Conservation (phyloP, 306 rosid genomes). For the Cucurbita pepo region DNA sequence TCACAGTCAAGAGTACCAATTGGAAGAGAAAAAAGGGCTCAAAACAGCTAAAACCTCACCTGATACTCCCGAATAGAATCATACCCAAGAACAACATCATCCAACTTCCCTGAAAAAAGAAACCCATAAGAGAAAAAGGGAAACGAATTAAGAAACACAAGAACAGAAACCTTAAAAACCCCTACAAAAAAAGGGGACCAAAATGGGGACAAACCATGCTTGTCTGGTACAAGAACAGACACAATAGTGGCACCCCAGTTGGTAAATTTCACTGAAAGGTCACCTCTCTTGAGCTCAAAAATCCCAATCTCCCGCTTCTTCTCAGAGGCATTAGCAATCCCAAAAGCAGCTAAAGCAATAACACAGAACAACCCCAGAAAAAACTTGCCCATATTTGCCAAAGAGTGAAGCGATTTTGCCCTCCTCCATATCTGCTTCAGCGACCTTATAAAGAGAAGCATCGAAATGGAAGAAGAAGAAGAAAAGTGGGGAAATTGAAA, state of each 20-base stretch:
- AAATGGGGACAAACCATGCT: slow-evolving; percentile 23
- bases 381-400: slow-evolving; percentile 15
- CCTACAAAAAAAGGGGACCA: not conserved
- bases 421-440: not conserved
- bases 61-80: slow-evolving; percentile 46
- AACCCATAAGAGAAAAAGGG: not conserved
- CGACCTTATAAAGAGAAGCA: not conserved
- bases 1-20: not conserved
- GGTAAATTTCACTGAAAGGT: slow-evolving; percentile 27
- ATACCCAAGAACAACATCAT: slow-evolving; percentile 69
- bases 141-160: not conserved
- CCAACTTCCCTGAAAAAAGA: slow-evolving; percentile 35
- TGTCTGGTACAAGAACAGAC: slow-evolving; percentile 34
- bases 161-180: not conserved
- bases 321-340: slow-evolving; percentile 13
- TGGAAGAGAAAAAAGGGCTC: not conserved
- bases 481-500: not conserved
- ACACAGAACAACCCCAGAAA: slow-evolving; percentile 14
- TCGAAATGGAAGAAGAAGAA: not conserved
- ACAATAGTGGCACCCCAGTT: slow-evolving; percentile 51
- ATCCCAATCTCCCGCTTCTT: slow-evolving; percentile 8
- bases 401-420: not conserved
- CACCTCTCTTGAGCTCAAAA: slow-evolving; percentile 30
- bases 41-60: slow-evolving; percentile 16
- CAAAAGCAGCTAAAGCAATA: slow-evolving; percentile 17